Conservation (phyloP, 164 flowering plant species). For the Magnolia officinalis region DNA sequence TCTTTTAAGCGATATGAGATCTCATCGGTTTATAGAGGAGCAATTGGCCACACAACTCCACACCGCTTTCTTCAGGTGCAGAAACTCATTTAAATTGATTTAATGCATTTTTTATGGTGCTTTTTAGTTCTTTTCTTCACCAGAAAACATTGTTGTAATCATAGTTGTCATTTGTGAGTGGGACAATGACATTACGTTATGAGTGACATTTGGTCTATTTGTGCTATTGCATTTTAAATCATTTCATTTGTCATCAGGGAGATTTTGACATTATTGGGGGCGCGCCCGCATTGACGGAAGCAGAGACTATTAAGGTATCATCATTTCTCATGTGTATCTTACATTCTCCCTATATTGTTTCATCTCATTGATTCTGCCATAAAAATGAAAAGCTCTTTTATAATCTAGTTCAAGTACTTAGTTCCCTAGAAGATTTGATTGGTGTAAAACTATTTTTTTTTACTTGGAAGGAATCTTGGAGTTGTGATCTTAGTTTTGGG, state of each 20-base stretch:
- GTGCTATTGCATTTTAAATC: neutral
- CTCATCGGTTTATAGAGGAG: slow-evolving; percentile 73
- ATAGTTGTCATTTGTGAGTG: neutral
- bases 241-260: slow-evolving; percentile 42
- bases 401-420: neutral
- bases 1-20: slow-evolving; percentile 81
- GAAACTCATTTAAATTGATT: neutral
- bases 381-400: neutral
- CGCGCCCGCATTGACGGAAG: slow-evolving; percentile 69
- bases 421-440: neutral
- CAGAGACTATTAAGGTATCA: slow-evolving; percentile 82
- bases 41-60: slow-evolving; percentile 91
- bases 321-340: neutral
- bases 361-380: neutral
- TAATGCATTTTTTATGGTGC: neutral
- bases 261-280: slow-evolving; percentile 97
- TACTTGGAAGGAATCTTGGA: too few relatives aligned
- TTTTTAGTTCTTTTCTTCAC: neutral
- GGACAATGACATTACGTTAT: neutral
- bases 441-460: neutral
- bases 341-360: neutral
- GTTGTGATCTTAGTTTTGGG: too few relatives aligned
- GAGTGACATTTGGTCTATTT: neutral
- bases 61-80: slow-evolving; percentile 89
- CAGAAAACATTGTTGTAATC: neutral